Evolutionary conservation across 495 filamentous ascomycete species (phyloP), one percentile per base, ranked within the genome.

Genomic region (Ramalina intermedia): DNA sequence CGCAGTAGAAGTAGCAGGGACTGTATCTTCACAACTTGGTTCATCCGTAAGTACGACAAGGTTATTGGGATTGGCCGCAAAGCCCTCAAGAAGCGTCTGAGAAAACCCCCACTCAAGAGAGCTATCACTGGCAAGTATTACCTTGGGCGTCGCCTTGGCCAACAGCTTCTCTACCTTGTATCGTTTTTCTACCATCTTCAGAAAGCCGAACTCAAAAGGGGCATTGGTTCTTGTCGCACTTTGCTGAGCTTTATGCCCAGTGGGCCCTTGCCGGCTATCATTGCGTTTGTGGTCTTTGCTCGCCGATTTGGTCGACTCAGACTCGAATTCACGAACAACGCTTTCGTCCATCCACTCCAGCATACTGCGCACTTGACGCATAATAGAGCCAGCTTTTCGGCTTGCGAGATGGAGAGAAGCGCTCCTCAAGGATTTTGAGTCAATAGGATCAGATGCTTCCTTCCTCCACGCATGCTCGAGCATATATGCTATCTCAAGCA

Each of bases 271-370:
- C 54, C 69, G 67, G 14, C 57, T 62, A 43, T 66, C 64, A 18
- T 51, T 58, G 17, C 63, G 62, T 46, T 60, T 59, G 23, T 66
- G 66, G 41, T 73, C 69, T 38, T 68, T 68, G 50, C 69, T 68
- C 14, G 63, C 62, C 17, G 57, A 61, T 53, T 73, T 70, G 18
- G 58, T 65, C 44, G 69, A 66, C 49, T 76, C 82, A 2, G 82
- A 80, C 63, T 99, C 93, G 49, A 95, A 93, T 53, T 96, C 88
- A 42, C 82, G 76, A 46, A 94, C 77, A 43, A 99, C 87, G 43
- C 75, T 81, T 56, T 95, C 88, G 58, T 96, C 88, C 87, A 96
- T 96, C 91, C 91, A 99, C 62, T 99, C 91, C 47, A 96, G 66
- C 87, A 96, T 94, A 61, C 90, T 96, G 52, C 87, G 75, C 14